Conservation (phyloP, 2,329 filamentous ascomycete species). For the Nannizziopsis arthrosporioides region DNA sequence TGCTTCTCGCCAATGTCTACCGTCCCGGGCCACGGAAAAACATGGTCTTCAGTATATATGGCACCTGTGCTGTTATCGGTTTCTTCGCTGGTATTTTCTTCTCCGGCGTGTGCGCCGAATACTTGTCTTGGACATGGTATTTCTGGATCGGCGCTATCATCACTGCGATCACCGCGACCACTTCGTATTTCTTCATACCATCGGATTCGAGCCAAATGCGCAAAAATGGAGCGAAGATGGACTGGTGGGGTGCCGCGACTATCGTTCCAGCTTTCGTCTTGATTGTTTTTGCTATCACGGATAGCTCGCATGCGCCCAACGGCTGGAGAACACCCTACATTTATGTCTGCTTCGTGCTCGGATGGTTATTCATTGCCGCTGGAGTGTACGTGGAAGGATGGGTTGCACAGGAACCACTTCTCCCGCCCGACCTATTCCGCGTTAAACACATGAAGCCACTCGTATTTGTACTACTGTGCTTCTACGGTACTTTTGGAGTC, state of each 20-base stretch:
- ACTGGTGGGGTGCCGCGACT: slow-evolving; percentile 52
- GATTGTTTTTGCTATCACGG: slow-evolving; percentile 63
- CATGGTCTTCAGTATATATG: slow-evolving; percentile 51
- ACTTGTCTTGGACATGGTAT: slow-evolving; percentile 52
- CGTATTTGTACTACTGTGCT: slow-evolving; percentile 49
- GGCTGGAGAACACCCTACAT: slow-evolving; percentile 68
- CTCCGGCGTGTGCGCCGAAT: slow-evolving; percentile 47
- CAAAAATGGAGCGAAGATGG: slow-evolving; percentile 46
- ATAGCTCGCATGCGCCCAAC: slow-evolving; percentile 55
- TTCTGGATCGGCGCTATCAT: slow-evolving; percentile 55
- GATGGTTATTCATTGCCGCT: slow-evolving; percentile 46
- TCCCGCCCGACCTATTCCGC: slow-evolving; percentile 58
- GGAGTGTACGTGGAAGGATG: slow-evolving; percentile 63
- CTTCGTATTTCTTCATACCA: slow-evolving; percentile 41
- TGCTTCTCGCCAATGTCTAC: slow-evolving; percentile 53
- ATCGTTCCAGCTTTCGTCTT: slow-evolving; percentile 56
- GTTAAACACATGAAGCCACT: slow-evolving; percentile 58
- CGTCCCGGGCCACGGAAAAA: slow-evolving; percentile 59
- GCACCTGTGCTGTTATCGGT: slow-evolving; percentile 40
- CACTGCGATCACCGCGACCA: slow-evolving; percentile 34
- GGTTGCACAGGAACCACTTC: slow-evolving; percentile 54
- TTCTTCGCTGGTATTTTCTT: slow-evolving; percentile 51
- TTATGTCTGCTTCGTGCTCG: slow-evolving; percentile 51
- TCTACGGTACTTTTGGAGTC: slow-evolving; percentile 57
- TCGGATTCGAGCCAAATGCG: slow-evolving; percentile 33